Conservation (phyloP, 768 basidiomycete species). For the Agaricus bisporus region DNA sequence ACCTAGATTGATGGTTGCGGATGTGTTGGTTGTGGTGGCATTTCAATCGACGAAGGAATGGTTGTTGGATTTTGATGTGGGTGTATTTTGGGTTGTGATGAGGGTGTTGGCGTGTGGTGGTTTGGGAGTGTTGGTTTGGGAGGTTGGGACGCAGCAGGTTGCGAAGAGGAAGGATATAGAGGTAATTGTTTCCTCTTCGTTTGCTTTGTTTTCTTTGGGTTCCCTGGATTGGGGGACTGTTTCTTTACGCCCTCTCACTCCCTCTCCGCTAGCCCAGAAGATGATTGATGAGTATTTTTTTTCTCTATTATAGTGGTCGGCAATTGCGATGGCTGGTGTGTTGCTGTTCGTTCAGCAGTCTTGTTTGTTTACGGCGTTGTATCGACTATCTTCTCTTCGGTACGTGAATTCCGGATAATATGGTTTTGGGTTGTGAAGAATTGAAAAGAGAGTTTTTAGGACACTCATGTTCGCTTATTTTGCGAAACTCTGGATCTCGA, state of each 20-base stretch:
- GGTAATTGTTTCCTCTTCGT: constrained; percentile 25
- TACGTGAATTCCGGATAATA: constrained; percentile 21
- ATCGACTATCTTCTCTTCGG: constrained; percentile 63
- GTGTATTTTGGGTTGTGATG: constrained; percentile 74
- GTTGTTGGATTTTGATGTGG: constrained; percentile 59
- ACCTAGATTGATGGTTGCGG: constrained; percentile 52
- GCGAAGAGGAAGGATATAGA: constrained; percentile 52
- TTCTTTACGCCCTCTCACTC: background rate
- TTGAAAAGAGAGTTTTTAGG: constrained; percentile 26
- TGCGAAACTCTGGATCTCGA: constrained; percentile 59
- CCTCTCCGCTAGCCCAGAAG: too few relatives aligned
- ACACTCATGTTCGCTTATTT: constrained; percentile 68
- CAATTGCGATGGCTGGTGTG: constrained; percentile 60
- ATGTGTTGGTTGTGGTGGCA: constrained; percentile 57
- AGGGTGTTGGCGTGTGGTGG: constrained; percentile 68
- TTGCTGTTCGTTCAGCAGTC: constrained; percentile 65
- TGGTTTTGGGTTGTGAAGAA: background rate
- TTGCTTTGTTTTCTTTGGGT: constrained; percentile 6
- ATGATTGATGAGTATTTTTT: background rate
- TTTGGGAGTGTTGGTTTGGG: constrained; percentile 59
- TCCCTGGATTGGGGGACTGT: background rate
- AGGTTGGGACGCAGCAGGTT: constrained; percentile 46
- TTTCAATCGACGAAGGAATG: constrained; percentile 62
- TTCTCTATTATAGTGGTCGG: constrained; percentile 50
- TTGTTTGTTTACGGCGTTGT: constrained; percentile 62